Evolutionary conservation across 2,329 filamentous ascomycete species (phyloP).

Genomic region (Talaromyces amestolkiae): DNA sequence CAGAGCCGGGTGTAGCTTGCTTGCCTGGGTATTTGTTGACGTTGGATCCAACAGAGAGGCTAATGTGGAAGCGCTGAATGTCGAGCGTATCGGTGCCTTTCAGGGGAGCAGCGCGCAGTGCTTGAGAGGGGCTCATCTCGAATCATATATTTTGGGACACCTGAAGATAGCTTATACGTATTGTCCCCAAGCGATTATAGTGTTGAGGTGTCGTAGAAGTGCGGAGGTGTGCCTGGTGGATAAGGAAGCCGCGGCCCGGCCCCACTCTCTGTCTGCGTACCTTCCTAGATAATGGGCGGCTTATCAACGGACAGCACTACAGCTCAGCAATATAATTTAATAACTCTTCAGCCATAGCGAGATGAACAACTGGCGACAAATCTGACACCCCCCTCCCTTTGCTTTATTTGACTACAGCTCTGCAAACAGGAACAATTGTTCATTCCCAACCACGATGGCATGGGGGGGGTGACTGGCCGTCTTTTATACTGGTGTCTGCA

Average conservation of each 20-base stretch:
- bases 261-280: not conserved
- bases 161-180: not conserved
- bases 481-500: too few relatives aligned
- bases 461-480: not conserved
- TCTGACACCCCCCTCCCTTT: not conserved
- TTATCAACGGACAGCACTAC: not conserved
- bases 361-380: not conserved
- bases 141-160: too few relatives aligned
- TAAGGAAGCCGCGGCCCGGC: not conserved
- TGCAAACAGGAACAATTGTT: too few relatives aligned
- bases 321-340: too few relatives aligned
- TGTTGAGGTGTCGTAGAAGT: not conserved
- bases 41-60: slow-evolving; percentile 29
- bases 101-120: not conserved
- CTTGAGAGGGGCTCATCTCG: slow-evolving; percentile 7
- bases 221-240: not conserved
- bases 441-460: too few relatives aligned
- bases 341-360: not conserved
- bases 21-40: slow-evolving; percentile 44
- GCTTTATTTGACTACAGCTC: not conserved
- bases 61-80: slow-evolving; percentile 28
- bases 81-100: not conserved
- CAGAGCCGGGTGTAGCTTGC: slow-evolving; percentile 4
- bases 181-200: not conserved
- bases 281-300: not conserved